These are phyloP conservation scores for Cavenderia fasciculata DNA, from an alignment of 78 protist genomes.

Conservation along the genomic window DNA sequence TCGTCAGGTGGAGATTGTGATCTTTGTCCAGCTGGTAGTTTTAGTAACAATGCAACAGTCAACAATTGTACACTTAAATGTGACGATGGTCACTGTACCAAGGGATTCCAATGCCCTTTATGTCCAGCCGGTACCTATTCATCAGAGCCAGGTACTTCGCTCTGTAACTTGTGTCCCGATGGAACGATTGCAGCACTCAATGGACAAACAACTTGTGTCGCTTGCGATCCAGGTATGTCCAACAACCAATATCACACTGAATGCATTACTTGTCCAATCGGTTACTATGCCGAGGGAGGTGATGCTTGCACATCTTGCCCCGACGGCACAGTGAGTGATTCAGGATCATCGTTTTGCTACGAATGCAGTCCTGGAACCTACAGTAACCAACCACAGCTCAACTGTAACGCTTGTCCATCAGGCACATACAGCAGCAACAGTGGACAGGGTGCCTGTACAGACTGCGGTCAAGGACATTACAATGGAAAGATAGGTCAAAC, in stretches of 20 bases:
- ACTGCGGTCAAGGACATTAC: constrained; percentile 28
- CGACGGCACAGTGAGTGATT: neutral
- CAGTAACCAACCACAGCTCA: neutral
- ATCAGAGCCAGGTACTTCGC: neutral
- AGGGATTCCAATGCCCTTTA: neutral
- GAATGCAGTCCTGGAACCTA: neutral
- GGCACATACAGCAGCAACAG: constrained; percentile 22
- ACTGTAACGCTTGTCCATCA: constrained; percentile 1
- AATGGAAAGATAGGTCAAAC: constrained; percentile 7
- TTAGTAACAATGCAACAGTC: neutral
- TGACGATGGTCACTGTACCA: constrained; percentile 6
- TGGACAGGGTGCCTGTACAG: constrained; percentile 5
- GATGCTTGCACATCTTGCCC: neutral
- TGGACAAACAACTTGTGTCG: constrained; percentile 3
- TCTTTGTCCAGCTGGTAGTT: neutral
- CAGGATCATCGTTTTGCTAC: neutral
- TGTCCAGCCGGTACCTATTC: constrained; percentile 19
- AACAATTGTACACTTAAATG: constrained; percentile 18
- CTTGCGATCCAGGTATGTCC: constrained; percentile 27
- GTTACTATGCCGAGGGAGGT: neutral
- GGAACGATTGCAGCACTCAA: neutral
- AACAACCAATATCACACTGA: neutral
- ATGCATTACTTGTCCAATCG: constrained; percentile 1
- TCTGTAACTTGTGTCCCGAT: constrained; percentile 5
- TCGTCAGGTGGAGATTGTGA: neutral